These are phyloP conservation scores for Neurospora sp. DNA, from an alignment of 495 filamentous ascomycete genomes.

Conservation along the genomic window DNA sequence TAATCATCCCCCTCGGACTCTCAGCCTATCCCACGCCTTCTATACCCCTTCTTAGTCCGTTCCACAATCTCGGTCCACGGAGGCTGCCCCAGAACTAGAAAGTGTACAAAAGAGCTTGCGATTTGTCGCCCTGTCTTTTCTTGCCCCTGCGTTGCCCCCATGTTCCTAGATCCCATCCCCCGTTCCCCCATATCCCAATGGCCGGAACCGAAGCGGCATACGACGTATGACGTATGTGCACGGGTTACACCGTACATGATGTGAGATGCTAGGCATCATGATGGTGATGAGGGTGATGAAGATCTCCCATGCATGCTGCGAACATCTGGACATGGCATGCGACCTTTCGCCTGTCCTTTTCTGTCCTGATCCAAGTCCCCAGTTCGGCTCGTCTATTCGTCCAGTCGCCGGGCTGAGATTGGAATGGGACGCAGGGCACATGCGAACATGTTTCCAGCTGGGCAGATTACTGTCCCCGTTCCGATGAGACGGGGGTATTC, in stretches of 20 bases:
- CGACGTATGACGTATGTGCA: neutral
- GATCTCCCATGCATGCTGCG: neutral
- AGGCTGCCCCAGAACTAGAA: neutral
- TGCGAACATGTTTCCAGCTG: neutral
- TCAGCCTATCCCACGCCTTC: neutral
- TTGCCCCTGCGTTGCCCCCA: neutral
- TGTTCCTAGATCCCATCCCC: neutral
- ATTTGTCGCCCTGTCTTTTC: neutral
- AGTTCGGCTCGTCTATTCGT: neutral
- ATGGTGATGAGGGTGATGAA: neutral
- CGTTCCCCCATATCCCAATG: neutral
- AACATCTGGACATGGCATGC: neutral
- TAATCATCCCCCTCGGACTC: neutral
- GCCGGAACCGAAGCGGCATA: neutral
- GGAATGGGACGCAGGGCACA: neutral
- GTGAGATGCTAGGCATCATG: neutral
- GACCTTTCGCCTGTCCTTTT: neutral
- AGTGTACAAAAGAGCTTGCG: neutral
- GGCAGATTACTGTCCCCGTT: neutral
- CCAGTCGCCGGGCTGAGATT: neutral
- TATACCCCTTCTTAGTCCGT: neutral
- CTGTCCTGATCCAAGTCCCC: neutral
- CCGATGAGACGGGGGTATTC: neutral
- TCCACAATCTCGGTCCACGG: neutral
- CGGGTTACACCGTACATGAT: neutral